These are phyloP conservation scores for Rhizopogon vinicolor DNA, from an alignment of 768 basidiomycete genomes.

Conservation along the genomic window DNA sequence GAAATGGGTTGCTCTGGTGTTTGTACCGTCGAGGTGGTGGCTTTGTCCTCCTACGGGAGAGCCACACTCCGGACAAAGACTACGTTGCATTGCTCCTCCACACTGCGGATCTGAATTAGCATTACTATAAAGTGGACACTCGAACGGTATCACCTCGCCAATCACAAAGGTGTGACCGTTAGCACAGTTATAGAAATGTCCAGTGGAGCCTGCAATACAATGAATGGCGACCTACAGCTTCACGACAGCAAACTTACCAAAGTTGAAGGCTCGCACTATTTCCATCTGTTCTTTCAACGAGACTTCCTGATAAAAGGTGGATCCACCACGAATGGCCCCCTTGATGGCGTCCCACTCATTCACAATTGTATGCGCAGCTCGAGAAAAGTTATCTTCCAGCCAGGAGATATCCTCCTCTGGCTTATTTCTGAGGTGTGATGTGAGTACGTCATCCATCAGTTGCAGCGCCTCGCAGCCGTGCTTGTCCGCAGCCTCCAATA, in stretches of 20 bases:
- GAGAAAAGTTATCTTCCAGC: constrained; percentile 39
- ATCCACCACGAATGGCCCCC: constrained; percentile 31
- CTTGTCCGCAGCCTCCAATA: too few species aligned
- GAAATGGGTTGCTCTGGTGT: constrained; percentile 41
- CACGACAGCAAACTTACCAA: constrained; percentile 29
- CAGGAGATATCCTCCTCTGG: constrained; percentile 31
- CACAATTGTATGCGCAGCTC: constrained; percentile 32
- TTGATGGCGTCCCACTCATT: constrained; percentile 42
- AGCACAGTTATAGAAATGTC: constrained; percentile 46
- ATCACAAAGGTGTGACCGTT: constrained; percentile 66
- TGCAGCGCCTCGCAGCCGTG: too few species aligned
- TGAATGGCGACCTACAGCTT: not conserved
- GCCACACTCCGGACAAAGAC: constrained; percentile 55
- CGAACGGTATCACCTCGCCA: constrained; percentile 35
- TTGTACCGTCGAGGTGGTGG: constrained; percentile 39
- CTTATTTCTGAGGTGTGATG: too few species aligned
- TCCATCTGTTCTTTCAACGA: constrained; percentile 48
- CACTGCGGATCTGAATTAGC: constrained; percentile 35
- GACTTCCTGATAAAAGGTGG: constrained; percentile 47
- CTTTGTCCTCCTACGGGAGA: constrained; percentile 44
- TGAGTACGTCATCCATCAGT: too few species aligned
- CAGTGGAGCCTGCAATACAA: constrained; percentile 27
- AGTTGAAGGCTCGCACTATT: constrained; percentile 47
- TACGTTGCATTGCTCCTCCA: constrained; percentile 47
- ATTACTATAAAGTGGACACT: not conserved